Evolutionary conservation across 257 asterid species (phyloP).

Genomic region (Coffea eugenioides): DNA sequence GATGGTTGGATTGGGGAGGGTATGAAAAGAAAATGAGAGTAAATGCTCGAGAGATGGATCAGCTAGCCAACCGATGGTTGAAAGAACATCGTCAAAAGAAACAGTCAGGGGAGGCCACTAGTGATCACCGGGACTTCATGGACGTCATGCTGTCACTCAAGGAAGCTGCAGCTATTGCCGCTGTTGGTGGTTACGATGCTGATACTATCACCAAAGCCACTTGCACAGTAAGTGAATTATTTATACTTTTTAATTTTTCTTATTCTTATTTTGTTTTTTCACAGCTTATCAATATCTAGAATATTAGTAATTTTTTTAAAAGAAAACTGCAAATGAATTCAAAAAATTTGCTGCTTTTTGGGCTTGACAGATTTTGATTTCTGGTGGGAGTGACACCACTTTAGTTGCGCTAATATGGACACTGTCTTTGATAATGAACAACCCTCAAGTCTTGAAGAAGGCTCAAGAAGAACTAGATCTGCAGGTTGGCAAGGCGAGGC

Average conservation of each 20-base stretch:
- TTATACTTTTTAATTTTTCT: too few relatives aligned
- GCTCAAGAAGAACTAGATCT: conserved; percentile 48
- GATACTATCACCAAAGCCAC: conserved; percentile 30
- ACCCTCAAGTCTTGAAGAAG: conserved; percentile 25
- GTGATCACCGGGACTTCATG: conserved; percentile 23
- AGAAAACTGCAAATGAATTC: too few relatives aligned
- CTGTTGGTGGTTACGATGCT: conserved; percentile 22
- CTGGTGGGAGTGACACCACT: conserved; percentile 38
- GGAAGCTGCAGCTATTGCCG: background rate
- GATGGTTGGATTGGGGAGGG: conserved; percentile 36
- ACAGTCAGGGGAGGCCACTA: background rate
- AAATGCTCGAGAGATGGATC: conserved; percentile 25
- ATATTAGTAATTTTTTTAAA: too few relatives aligned
- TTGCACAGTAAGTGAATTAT: conserved; percentile 20
- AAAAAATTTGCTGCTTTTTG: too few relatives aligned
- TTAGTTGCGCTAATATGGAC: conserved; percentile 39
- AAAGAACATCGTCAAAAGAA: conserved; percentile 25
- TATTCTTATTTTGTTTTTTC: too few relatives aligned
- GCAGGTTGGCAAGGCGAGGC: conserved; percentile 35
- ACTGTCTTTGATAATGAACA: conserved; percentile 31
- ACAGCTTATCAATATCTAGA: too few relatives aligned
- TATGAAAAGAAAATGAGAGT: conserved; percentile 33
- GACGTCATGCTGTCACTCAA: conserved; percentile 25
- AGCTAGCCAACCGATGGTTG: conserved; percentile 27
- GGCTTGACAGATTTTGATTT: conserved; percentile 10